Evolutionary conservation across 371 early-diverging fungal genomes (phyloP).

Genomic region (Smittium mucronatum): DNA sequence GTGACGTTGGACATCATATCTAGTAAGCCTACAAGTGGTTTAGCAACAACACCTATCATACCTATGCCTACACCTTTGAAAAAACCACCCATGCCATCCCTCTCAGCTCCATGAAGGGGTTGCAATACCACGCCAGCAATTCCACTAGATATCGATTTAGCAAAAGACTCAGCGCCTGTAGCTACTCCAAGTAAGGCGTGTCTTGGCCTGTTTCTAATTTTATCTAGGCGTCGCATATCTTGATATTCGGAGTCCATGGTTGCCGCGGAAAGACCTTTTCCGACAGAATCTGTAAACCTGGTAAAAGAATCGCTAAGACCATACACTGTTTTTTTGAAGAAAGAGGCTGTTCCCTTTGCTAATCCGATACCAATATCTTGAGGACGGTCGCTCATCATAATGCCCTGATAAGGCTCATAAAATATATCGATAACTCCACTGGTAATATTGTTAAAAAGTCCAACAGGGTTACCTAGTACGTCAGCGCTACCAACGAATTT

Average conservation of each 20-base stretch:
- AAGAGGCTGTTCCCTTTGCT: constrained; percentile 80
- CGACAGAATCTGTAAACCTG: constrained; percentile 88
- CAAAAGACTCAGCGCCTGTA: constrained; percentile 79
- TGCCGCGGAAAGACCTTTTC: constrained; percentile 90
- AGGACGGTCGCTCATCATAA: constrained; percentile 87
- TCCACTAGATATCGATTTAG: constrained; percentile 72
- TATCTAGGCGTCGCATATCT: constrained; percentile 61
- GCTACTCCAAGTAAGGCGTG: constrained; percentile 87
- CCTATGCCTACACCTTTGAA: constrained; percentile 95
- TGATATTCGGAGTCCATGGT: constrained; percentile 91
- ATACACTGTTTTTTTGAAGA: constrained; percentile 91
- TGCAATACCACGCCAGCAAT: constrained; percentile 78
- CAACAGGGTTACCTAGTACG: constrained; percentile 95
- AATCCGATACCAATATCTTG: constrained; percentile 91
- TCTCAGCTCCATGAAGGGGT: constrained; percentile 85
- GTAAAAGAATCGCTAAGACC: constrained; percentile 90
- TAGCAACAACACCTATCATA: constrained; percentile 83
- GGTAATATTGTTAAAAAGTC: constrained; percentile 84
- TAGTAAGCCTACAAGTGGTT: constrained; percentile 85
- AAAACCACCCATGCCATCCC: constrained; percentile 87
- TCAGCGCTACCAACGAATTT: constrained; percentile 93
- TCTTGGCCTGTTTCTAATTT: constrained; percentile 76
- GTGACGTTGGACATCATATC: constrained; percentile 85
- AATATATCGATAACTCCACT: constrained; percentile 93
- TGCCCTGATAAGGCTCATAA: constrained; percentile 95